Base-by-base conservation (phyloP, 305 asterid genomes). In the Fraxinus latifolia region DNA sequence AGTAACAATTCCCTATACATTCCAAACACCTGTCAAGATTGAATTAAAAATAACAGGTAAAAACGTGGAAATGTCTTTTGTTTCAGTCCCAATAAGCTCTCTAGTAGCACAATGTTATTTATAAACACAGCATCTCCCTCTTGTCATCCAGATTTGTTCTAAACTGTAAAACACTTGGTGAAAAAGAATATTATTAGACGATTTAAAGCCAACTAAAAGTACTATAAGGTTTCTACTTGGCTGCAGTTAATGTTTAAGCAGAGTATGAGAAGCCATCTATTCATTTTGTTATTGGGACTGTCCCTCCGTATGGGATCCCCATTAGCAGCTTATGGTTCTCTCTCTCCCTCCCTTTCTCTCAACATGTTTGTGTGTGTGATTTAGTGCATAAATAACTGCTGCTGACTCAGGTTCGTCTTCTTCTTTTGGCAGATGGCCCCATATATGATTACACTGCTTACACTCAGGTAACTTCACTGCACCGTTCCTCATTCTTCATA, bases 381-480 rank as follows among this genome's bases (percentile, higher is more conserved):
- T 58, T 19, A 58, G 34, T 65, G 72, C 72, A 65, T 65, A 65
- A 25, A 25, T 65, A 65, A 25, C 33, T 65, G 29, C 14, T 1
- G 72, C 74, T 29, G 9, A 68, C 39, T 27, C 21, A 11, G 39
- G 1, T 29, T 29, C 1, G 11, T 27, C 21, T 0, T 68, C 39
- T 82, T 74, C 76, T 73, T 12, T 80, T 73, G 6, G 82, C 77
- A 34, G 85, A 77, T 68, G 84, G 78, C 39, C 86, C 80, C 21
- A 17, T 80, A 3, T 88, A 88, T 2, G 89, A 88, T 76, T 79
- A 82, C 60, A 77, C 89, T 33, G 91, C 91, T 27, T 84, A 87
- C 37, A 77, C 84, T 15, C 29, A 77, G 81, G 84, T 77, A 77
- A 60, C 21, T 37, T 31, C 34, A 73, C 7, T 33, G n/a, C 71